Conservation (phyloP, 2,329 filamentous ascomycete genomes). For the Botrytis squamosa region DNA sequence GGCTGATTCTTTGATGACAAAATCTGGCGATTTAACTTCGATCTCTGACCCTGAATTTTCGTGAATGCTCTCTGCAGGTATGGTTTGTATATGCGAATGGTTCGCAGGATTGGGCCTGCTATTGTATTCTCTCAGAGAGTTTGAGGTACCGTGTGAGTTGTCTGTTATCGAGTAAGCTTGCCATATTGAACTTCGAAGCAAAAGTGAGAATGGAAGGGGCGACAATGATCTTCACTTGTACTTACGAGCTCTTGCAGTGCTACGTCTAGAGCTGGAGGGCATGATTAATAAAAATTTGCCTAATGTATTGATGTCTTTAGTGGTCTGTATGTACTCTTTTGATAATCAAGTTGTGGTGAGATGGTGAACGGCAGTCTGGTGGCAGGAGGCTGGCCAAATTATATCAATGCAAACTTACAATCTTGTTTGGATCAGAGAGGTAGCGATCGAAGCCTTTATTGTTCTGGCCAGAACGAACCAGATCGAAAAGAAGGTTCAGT, state of each 20-base stretch:
- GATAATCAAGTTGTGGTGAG: background rate
- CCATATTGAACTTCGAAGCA: background rate
- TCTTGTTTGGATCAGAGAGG: background rate
- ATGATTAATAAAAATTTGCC: background rate
- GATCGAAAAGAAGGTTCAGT: background rate
- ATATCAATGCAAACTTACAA: constrained; percentile 6
- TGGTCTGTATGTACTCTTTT: background rate
- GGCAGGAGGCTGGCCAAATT: background rate
- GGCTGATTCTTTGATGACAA: constrained; percentile 18
- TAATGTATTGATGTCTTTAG: background rate
- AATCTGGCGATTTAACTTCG: background rate
- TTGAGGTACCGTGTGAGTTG: background rate
- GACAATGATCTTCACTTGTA: constrained; percentile 1
- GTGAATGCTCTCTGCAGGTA: constrained; percentile 4
- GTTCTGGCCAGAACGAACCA: background rate
- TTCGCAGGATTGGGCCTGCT: background rate
- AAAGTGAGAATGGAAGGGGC: constrained; percentile 20
- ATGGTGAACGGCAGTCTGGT: background rate
- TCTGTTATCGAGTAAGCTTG: constrained; percentile 22
- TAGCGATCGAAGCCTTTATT: background rate
- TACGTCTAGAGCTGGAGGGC: constrained; percentile 3
- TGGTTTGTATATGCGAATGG: constrained; percentile 22
- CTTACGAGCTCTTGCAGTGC: constrained; percentile 14
- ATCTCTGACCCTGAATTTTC: background rate
- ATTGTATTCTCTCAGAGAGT: constrained; percentile 14